These are phyloP conservation scores for Chimonanthus praecox DNA, from an alignment of 164 flowering plant species.

Conservation along the genomic window DNA sequence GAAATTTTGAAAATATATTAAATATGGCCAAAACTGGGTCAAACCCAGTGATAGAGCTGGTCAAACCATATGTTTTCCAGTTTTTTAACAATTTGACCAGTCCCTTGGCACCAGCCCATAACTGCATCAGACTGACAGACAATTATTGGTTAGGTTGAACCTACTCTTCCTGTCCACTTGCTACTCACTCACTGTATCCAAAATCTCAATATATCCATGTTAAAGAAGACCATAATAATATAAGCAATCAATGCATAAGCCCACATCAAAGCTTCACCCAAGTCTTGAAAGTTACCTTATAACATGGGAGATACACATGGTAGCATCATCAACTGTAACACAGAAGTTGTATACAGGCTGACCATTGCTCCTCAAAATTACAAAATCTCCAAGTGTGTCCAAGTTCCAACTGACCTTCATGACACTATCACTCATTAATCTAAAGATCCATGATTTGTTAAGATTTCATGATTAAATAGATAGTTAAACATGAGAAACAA, in stretches of 20 bases:
- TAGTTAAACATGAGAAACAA: not conserved
- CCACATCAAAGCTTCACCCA: constrained; percentile 1
- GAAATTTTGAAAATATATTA: no score
- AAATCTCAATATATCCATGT: no score
- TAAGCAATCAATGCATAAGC: not conserved
- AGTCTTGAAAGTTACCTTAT: constrained; percentile 51
- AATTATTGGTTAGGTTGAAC: no score
- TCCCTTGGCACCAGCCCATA: no score
- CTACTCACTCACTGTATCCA: not conserved
- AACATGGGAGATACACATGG: constrained; percentile 97
- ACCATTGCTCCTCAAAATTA: constrained; percentile 90
- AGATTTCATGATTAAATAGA: not conserved
- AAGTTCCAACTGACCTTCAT: constrained; percentile 91
- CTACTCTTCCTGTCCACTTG: no score
- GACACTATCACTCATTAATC: constrained; percentile 11
- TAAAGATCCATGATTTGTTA: not conserved
- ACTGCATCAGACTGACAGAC: no score
- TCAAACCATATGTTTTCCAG: no score
- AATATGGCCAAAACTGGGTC: no score
- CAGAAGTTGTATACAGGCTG: constrained; percentile 98
- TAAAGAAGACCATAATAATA: not conserved
- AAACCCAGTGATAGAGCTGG: no score
- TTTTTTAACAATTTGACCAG: no score
- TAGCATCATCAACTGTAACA: constrained; percentile 97
- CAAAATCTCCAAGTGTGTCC: constrained; percentile 93